phyloP scores from a whole-genome alignment of 371 early-diverging fungal genomes.

The Rhizopus stolonifer region DNA sequence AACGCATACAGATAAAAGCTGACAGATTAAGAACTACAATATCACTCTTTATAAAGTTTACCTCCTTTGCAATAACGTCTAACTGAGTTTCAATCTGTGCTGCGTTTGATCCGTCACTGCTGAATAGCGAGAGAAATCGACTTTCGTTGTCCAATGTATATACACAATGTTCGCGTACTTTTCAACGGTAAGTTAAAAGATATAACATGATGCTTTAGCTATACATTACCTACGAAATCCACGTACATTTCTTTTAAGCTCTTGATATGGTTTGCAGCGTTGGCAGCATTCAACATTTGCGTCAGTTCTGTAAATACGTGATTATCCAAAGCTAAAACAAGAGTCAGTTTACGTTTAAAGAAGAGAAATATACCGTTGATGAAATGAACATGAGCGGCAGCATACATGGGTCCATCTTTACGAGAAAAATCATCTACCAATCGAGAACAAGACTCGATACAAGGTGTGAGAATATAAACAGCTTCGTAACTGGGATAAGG shows the following conservation, averaged over 20 bases:
- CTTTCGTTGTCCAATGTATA: conserved; percentile 75
- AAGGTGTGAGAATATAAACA: conserved; percentile 88
- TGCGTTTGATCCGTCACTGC: conserved; percentile 33
- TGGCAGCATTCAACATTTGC: conserved; percentile 49
- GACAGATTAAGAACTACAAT: neutral
- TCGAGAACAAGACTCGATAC: conserved; percentile 68
- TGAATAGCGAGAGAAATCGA: conserved; percentile 65
- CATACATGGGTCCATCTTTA: conserved; percentile 63
- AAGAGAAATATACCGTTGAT: conserved; percentile 58
- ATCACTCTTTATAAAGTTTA: conserved; percentile 66
- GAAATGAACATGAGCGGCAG: conserved; percentile 80
- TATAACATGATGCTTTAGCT: no score
- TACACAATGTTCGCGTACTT: conserved; percentile 80
- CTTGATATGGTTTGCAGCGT: conserved; percentile 54
- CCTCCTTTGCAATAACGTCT: conserved; percentile 70
- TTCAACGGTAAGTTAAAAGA: neutral
- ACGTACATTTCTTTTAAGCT: conserved; percentile 74
- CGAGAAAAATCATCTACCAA: conserved; percentile 81
- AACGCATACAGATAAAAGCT: conserved; percentile 73
- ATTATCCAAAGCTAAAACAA: conserved; percentile 18
- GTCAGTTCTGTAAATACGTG: conserved; percentile 47
- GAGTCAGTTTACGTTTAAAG: neutral
- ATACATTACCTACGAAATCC: conserved; percentile 62
- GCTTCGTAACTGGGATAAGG: conserved; percentile 88
- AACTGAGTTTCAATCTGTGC: conserved; percentile 60